Evolutionary conservation across 768 basidiomycete species (phyloP).

Genomic region (Russula emetica): DNA sequence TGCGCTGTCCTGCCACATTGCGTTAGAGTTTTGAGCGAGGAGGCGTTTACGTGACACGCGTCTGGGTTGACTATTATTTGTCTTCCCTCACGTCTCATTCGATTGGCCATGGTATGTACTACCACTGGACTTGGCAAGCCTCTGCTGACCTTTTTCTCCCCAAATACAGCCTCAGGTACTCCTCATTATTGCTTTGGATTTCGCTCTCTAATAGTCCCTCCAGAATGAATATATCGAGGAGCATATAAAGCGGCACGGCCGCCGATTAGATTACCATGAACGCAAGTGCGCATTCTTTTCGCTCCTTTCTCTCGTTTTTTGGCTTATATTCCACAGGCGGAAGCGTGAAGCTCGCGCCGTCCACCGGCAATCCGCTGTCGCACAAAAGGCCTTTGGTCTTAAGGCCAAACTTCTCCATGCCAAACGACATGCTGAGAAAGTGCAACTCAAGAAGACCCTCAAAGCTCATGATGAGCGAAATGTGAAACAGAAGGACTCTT

Average conservation of each 20-base stretch:
- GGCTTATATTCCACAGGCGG: constrained; percentile 46
- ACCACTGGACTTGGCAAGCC: not conserved
- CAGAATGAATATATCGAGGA: constrained; percentile 99
- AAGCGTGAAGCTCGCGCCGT: constrained; percentile 76
- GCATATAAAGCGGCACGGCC: constrained; percentile 94
- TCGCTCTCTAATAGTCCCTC: constrained; percentile 22
- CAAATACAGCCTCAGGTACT: constrained; percentile 62
- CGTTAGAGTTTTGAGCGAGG: not conserved
- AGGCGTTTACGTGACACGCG: not conserved
- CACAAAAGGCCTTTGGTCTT: constrained; percentile 93
- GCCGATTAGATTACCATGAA: constrained; percentile 94
- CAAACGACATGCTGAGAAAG: constrained; percentile 94
- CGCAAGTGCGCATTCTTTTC: constrained; percentile 59
- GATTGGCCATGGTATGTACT: constrained; percentile 21
- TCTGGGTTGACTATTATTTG: not conserved
- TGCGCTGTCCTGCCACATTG: constrained; percentile 74
- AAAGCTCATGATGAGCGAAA: constrained; percentile 99
- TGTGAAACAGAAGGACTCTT: constrained; percentile 88
- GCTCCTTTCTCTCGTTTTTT: not conserved
- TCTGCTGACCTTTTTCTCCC: constrained; percentile 10
- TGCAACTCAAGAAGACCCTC: constrained; percentile 98
- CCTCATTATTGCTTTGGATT: not conserved
- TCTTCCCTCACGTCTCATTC: not conserved
- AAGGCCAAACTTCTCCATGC: constrained; percentile 98
- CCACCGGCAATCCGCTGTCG: constrained; percentile 72